These are phyloP conservation scores for Penicillium oxalicum DNA, from an alignment of 2,329 filamentous ascomycete genomes.

Conservation along the genomic window DNA sequence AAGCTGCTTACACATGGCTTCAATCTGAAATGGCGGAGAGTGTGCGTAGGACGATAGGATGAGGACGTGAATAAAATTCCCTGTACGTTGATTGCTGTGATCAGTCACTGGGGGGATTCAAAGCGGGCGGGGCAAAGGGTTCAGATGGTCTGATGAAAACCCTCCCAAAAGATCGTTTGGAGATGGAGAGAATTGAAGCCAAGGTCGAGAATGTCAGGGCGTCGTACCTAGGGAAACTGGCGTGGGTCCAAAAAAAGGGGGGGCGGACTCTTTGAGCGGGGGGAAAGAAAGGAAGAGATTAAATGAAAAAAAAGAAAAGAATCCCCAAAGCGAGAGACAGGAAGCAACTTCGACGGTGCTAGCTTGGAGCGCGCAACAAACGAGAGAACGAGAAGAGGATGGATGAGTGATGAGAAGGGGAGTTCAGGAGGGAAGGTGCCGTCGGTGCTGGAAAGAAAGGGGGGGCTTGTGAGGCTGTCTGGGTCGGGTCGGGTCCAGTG, in stretches of 20 bases:
- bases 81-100: slow-evolving; percentile 19
- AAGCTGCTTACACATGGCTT: slow-evolving; percentile 37
- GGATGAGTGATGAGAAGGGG: slow-evolving; percentile 16
- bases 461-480: slow-evolving; percentile 17
- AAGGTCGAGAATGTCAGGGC: slow-evolving; percentile 9
- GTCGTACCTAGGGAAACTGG: slow-evolving; percentile 16
- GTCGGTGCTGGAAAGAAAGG: slow-evolving; percentile 30
- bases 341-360: slow-evolving; percentile 12
- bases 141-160: slow-evolving; percentile 5
- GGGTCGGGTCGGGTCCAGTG: slow-evolving; percentile 16
- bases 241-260: slow-evolving; percentile 11
- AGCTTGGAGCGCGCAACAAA: slow-evolving; percentile 14
- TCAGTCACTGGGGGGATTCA: slow-evolving; percentile 5
- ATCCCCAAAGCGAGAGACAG: slow-evolving; percentile 19
- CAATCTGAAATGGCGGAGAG: slow-evolving; percentile 14
- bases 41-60: slow-evolving; percentile 18
- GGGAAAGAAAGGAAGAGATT: background rate
- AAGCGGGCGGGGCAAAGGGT: slow-evolving; percentile 8
- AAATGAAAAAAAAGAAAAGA: slow-evolving; percentile 2
- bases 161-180: slow-evolving; percentile 4
- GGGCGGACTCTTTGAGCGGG: background rate
- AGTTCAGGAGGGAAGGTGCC: slow-evolving; percentile 15
- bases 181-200: slow-evolving; percentile 5
- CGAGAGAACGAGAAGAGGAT: slow-evolving; percentile 21
- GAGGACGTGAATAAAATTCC: slow-evolving; percentile 22